Evolutionary conservation across 768 basidiomycete genomes (phyloP).

Genomic region (Lactifluus echinatus): DNA sequence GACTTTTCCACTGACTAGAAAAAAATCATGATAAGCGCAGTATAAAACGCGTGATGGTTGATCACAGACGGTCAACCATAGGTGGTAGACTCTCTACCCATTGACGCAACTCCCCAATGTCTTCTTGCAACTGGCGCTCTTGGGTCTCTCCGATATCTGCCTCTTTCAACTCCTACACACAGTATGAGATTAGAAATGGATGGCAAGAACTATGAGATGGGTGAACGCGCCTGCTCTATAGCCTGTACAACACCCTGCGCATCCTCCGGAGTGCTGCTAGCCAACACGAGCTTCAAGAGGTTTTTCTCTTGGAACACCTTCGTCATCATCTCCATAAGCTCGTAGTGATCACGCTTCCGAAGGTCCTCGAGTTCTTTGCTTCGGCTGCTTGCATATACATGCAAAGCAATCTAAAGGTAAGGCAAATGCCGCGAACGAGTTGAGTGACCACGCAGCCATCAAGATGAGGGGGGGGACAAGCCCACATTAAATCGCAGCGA

Average conservation of each 20-base stretch:
- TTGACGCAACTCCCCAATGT: constrained; percentile 11
- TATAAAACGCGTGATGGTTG: background rate
- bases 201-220: background rate
- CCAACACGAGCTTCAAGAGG: constrained; percentile 7
- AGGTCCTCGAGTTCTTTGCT: constrained; percentile 15
- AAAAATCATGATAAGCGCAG: background rate
- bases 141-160: constrained; percentile 9
- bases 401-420: constrained; percentile 9
- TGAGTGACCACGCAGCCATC: background rate
- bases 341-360: constrained; percentile 16
- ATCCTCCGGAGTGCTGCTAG: constrained; percentile 2
- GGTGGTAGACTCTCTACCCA: constrained; percentile 16
- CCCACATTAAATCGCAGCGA: constrained; percentile 16
- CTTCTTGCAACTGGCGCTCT: constrained; percentile 15
- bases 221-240: constrained; percentile 16
- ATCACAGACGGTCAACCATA: constrained; percentile 17
- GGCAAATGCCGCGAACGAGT: background rate
- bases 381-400: constrained; percentile 3
- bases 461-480: too few species aligned
- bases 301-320: constrained; percentile 4
- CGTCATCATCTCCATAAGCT: constrained; percentile 15
- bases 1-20: constrained; percentile 12
- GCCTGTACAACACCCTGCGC: constrained; percentile 9
- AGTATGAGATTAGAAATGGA: background rate
- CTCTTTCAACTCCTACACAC: constrained; percentile 6